Evolutionary conservation across 78 protist genomes (phyloP).

Genomic region (Dictyostelium intermedium): DNA sequence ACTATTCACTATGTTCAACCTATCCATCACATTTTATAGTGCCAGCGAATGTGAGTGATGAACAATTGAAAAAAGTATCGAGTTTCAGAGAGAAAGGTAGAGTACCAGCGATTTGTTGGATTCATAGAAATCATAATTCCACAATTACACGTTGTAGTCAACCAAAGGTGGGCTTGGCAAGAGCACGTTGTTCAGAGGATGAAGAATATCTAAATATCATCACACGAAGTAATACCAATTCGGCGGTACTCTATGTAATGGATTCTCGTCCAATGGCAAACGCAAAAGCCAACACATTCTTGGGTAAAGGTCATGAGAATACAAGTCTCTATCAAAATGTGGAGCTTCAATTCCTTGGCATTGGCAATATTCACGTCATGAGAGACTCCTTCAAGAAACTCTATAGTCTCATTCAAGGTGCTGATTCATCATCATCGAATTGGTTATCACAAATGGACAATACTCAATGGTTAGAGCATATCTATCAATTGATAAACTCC

Average conservation of each 20-base stretch:
- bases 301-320: constrained; percentile 91
- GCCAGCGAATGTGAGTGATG: constrained; percentile 76
- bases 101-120: constrained; percentile 88
- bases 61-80: constrained; percentile 35
- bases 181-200: constrained; percentile 68
- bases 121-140: constrained; percentile 66
- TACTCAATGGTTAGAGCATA: constrained; percentile 82
- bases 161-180: constrained; percentile 69
- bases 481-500: constrained; percentile 57
- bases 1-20: constrained; percentile 84
- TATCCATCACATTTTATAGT: constrained; percentile 86
- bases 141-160: constrained; percentile 85
- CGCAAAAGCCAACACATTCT: constrained; percentile 86
- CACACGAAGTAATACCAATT: constrained; percentile 54
- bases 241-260: constrained; percentile 83
- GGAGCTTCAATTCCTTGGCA: constrained; percentile 66
- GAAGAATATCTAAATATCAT: constrained; percentile 52
- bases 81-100: constrained; percentile 86
- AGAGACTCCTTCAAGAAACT: constrained; percentile 72
- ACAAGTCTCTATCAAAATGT: constrained; percentile 79
- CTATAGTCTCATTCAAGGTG: background rate
- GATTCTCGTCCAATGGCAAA: constrained; percentile 92
- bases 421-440: constrained; percentile 4
- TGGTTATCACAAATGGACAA: constrained; percentile 77
- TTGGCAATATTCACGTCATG: constrained; percentile 93